Base-by-base conservation (phyloP, 805 yeast genomes). In the Osmozyma mogii region DNA sequence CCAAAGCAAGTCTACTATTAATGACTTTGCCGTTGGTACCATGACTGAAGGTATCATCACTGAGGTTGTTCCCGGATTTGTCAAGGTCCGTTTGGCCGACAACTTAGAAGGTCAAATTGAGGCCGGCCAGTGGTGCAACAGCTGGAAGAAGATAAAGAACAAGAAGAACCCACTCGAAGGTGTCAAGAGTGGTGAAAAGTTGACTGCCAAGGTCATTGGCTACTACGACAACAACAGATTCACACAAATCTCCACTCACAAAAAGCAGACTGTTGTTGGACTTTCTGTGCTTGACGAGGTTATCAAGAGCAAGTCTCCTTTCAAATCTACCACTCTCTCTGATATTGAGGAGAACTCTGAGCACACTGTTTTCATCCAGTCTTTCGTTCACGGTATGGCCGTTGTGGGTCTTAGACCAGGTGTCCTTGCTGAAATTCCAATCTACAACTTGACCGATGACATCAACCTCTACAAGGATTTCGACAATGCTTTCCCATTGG, bases 91-190 rank as follows among this genome's bases (percentile, higher is more conserved):
- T 28, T 61, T 87, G 26, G 87, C 92, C 30, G 92, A 80, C 36
- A 78, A 81, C 48, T 62, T 76, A 37, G 81, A 73, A 44, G 96
- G 94, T 22, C 72, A 94, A 50, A 57, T 88, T 35, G 94, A 84
- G 44, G 64, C 79, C 11, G 70, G 87, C 11, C 82, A 85, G 54
- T 59, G 81, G 22, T 81, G 72, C 54, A 75, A 72, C 30, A 41
- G 52, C 0, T 53, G 61, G 36, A 54, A 59, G 2, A 78, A 73
- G 17, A 79, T 87, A 27, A 56, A 64, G 30, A 75, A 84, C 47
- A 52, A 54, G 13, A 65, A 60, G 35, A 60, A 67, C 24, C 94
- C 94, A 18, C 61, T 84, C 25, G 48, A 68, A 1, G 56, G 61
- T 22, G 83, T 78, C 61, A 61, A 69, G 31, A 65, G 60, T 30